These are phyloP conservation scores for Alnus rubra DNA, from an alignment of 306 rosid genomes.

Conservation along the genomic window DNA sequence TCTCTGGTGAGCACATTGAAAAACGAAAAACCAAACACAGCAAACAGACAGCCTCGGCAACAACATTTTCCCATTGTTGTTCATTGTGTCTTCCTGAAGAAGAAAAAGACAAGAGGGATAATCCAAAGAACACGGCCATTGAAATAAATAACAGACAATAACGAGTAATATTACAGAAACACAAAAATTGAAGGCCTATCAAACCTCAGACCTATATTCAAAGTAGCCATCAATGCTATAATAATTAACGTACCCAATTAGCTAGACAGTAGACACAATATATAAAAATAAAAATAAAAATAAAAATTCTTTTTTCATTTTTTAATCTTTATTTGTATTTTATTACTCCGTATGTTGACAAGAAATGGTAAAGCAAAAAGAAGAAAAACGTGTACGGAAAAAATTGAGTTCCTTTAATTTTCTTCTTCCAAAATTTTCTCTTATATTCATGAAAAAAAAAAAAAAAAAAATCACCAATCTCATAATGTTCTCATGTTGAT, in stretches of 20 bases:
- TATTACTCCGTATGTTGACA: background rate
- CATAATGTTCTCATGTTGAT: background rate
- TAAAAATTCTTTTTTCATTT: too few species aligned
- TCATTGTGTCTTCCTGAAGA: background rate
- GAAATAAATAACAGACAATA: background rate
- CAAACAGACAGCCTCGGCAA: background rate
- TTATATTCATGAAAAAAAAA: background rate
- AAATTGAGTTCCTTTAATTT: background rate
- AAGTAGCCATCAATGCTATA: slow-evolving; percentile 5
- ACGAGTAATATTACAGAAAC: background rate
- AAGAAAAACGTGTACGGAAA: background rate
- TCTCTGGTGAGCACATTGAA: too few species aligned
- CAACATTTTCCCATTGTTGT: background rate
- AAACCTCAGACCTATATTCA: background rate
- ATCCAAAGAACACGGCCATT: slow-evolving; percentile 32
- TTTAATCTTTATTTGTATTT: too few species aligned
- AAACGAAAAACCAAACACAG: background rate
- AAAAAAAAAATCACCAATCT: slow-evolving; percentile 1
- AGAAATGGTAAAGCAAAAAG: background rate
- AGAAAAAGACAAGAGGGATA: slow-evolving; percentile 1
- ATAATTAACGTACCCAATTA: background rate
- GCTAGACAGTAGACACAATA: too few species aligned
- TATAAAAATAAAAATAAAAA: too few species aligned
- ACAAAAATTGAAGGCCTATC: background rate
- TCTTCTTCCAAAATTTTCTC: background rate